Conservation (phyloP, 805 yeast genomes). For the Huiozyma sinensis region DNA sequence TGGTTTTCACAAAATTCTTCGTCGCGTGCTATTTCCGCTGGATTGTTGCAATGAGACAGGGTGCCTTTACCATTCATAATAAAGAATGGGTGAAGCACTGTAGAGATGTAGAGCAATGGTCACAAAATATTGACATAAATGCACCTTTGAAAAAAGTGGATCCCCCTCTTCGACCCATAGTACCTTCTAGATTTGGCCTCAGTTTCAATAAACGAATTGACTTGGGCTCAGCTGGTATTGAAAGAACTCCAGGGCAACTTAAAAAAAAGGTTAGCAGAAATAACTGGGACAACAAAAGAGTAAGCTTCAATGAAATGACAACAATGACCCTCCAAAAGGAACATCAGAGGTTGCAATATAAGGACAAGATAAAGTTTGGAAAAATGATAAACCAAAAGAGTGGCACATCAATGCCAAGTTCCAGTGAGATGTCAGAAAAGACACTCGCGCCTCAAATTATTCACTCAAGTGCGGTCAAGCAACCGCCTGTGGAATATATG, state of each 20-base stretch:
- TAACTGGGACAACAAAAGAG: too few relatives aligned
- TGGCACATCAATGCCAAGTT: conserved; percentile 1
- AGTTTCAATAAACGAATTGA: neutral
- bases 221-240: neutral
- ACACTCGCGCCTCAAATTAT: conserved; percentile 28
- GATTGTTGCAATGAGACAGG: conserved; percentile 69
- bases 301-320: conserved; percentile 22
- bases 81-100: conserved; percentile 54
- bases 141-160: conserved; percentile 47
- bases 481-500: conserved; percentile 81
- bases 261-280: neutral
- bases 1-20: conserved; percentile 66
- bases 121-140: conserved; percentile 45
- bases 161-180: conserved; percentile 37
- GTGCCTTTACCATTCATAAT: conserved; percentile 54
- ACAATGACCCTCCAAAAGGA: conserved; percentile 58
- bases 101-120: conserved; percentile 74
- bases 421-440: neutral
- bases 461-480: conserved; percentile 75
- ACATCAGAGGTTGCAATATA: too few relatives aligned
- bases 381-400: conserved; percentile 27
- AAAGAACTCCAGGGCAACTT: neutral
- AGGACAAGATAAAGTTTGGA: neutral
- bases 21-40: conserved; percentile 87
- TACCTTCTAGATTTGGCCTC: conserved; percentile 1